phyloP scores from a whole-genome alignment of 2,329 filamentous ascomycete genomes.

The Curvularia sp. region DNA sequence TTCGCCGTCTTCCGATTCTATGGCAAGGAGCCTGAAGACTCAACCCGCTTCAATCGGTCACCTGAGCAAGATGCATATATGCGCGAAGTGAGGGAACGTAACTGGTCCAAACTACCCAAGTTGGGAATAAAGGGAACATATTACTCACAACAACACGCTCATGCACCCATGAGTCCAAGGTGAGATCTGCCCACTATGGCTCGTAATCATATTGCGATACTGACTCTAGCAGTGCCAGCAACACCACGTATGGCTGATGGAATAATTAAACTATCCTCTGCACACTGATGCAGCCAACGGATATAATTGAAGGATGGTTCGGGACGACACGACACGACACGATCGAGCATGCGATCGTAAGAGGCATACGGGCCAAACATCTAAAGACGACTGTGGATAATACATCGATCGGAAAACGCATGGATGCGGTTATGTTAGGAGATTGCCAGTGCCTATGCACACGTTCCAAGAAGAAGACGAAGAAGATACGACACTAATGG shows the following conservation, averaged over 20 bases:
- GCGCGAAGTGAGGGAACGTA: constrained; percentile 41
- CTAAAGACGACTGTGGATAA: not conserved
- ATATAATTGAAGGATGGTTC: not conserved
- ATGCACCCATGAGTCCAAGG: constrained; percentile 27
- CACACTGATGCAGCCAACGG: not conserved
- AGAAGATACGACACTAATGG: not conserved
- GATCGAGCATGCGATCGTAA: not conserved
- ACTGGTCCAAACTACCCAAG: constrained; percentile 27
- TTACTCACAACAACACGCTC: constrained; percentile 16
- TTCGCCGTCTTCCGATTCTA: constrained; percentile 36
- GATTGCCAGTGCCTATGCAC: not conserved
- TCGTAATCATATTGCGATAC: not conserved
- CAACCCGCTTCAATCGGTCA: constrained; percentile 18
- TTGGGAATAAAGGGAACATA: constrained; percentile 6
- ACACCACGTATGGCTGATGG: constrained; percentile 24
- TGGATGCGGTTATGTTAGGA: not conserved
- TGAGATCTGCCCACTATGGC: constrained; percentile 1
- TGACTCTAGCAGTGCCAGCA: constrained; percentile 22
- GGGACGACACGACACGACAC: not conserved
- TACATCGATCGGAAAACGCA: not conserved
- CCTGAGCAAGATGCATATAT: constrained; percentile 46
- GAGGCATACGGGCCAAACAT: not conserved
- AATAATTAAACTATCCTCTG: not conserved
- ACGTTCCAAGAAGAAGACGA: not conserved
- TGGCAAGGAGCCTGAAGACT: constrained; percentile 15